phyloP scores from a whole-genome alignment of 352 stramenopile genomes.

The Phytophthora tubulina region DNA sequence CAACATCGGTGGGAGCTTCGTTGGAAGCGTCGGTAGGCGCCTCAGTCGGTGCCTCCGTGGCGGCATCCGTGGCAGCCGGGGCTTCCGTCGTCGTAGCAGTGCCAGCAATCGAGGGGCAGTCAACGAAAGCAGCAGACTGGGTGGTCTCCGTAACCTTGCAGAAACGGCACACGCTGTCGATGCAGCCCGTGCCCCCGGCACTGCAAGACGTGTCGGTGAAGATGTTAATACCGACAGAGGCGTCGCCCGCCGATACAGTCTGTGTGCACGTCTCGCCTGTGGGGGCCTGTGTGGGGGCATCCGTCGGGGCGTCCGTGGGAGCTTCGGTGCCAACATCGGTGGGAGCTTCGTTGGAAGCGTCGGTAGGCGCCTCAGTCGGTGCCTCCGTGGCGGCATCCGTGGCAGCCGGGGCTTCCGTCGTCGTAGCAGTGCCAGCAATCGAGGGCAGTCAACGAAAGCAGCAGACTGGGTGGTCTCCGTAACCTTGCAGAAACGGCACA shows the following conservation, averaged over 20 bases:
- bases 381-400: slow-evolving; percentile 6
- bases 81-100: slow-evolving; percentile 6
- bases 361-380: neutral
- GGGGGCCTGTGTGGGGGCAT: slow-evolving; percentile 11
- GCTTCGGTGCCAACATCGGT: slow-evolving; percentile 12
- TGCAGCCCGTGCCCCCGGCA: slow-evolving; percentile 47
- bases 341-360: slow-evolving; percentile 5
- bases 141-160: slow-evolving; percentile 41
- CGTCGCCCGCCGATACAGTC: slow-evolving; percentile 35
- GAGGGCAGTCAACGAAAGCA: slow-evolving; percentile 38
- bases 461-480: slow-evolving; percentile 29
- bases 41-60: neutral
- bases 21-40: neutral
- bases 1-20: slow-evolving; percentile 4
- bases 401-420: slow-evolving; percentile 8
- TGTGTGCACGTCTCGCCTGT: slow-evolving; percentile 11
- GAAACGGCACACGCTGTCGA: slow-evolving; percentile 55
- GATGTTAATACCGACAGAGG: slow-evolving; percentile 48
- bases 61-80: neutral
- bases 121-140: slow-evolving; percentile 37
- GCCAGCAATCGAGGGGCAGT: slow-evolving; percentile 28
- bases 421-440: slow-evolving; percentile 2
- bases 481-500: slow-evolving; percentile 61
- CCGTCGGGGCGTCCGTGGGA: neutral
- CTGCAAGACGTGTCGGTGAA: slow-evolving; percentile 45